Evolutionary conservation across 2,329 filamentous ascomycete genomes (phyloP).

Genomic region (Blastomyces percursus): DNA sequence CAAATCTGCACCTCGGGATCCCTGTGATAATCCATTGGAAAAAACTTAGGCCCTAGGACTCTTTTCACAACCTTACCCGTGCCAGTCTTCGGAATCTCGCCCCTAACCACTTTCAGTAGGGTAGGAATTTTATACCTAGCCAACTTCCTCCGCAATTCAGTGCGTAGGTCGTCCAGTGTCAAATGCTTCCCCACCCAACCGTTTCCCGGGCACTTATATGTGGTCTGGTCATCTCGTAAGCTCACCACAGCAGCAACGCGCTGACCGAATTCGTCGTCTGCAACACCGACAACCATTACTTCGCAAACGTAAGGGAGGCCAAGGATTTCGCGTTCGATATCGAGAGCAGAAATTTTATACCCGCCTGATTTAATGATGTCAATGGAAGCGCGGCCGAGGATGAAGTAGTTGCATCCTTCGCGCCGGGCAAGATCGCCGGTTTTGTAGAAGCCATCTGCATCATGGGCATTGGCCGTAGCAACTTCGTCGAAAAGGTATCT

Average conservation of each 20-base stretch:
- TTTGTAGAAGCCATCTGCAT: conserved; percentile 15
- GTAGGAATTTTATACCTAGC: conserved; percentile 15
- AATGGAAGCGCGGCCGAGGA: conserved; percentile 15
- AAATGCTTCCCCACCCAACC: conserved; percentile 4
- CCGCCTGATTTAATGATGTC: conserved; percentile 16
- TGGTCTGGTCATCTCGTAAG: conserved; percentile 11
- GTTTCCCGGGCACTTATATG: conserved; percentile 8
- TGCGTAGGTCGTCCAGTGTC: conserved; percentile 8
- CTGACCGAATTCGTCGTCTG: conserved; percentile 13
- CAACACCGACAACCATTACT: conserved; percentile 13
- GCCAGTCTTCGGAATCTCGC: conserved; percentile 39
- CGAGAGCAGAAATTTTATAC: conserved; percentile 13
- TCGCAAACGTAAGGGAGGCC: conserved; percentile 15
- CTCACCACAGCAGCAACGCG: conserved; percentile 11
- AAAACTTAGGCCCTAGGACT: conserved; percentile 31
- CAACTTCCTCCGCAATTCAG: conserved; percentile 9
- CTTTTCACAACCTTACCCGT: conserved; percentile 45
- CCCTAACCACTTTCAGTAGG: conserved; percentile 23
- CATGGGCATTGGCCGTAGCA: conserved; percentile 9
- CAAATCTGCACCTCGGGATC: conserved; percentile 20
- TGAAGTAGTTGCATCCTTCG: conserved; percentile 13
- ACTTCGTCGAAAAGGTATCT: conserved; percentile 6
- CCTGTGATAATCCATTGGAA: conserved; percentile 20
- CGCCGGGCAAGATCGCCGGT: conserved; percentile 14
- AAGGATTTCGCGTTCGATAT: conserved; percentile 15